Evolutionary conservation across 1,139 yeast species (phyloP).

Genomic region (Pichia norvegensis): DNA sequence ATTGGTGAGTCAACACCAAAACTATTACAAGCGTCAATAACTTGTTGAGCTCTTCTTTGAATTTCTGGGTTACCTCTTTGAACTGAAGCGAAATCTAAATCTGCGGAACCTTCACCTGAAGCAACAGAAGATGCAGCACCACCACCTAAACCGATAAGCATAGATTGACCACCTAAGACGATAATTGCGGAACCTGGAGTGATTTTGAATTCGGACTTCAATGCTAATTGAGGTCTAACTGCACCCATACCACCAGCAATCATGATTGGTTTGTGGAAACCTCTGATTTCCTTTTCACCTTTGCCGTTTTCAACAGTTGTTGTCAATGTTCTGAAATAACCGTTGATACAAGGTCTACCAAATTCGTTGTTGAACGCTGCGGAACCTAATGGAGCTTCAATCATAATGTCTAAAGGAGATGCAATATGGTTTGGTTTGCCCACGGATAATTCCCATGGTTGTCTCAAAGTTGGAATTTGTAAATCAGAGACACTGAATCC

Average conservation of each 20-base stretch:
- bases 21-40: conserved; percentile 87
- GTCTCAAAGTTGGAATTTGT: conserved; percentile 72
- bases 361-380: conserved; percentile 98
- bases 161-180: conserved; percentile 97
- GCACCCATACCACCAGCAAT: conserved; percentile 99
- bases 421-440: conserved; percentile 95
- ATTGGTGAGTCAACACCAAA: conserved; percentile 78
- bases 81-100: conserved; percentile 94
- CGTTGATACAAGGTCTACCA: conserved; percentile 96
- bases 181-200: conserved; percentile 90
- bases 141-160: conserved; percentile 98
- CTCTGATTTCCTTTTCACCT: conserved; percentile 72
- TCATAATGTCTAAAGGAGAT: conserved; percentile 86
- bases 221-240: conserved; percentile 84
- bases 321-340: conserved; percentile 93
- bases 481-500: conserved; percentile 93
- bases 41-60: conserved; percentile 98
- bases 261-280: conserved; percentile 99
- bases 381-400: conserved; percentile 95
- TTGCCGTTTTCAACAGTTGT: conserved; percentile 58
- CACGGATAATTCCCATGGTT: conserved; percentile 89
- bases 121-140: conserved; percentile 98
- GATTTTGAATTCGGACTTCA: conserved; percentile 69
- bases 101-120: conserved; percentile 93
- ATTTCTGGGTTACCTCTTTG: conserved; percentile 99